These are phyloP conservation scores for Dichomitus squalens DNA, from an alignment of 1,284 basidiomycete species.

Conservation along the genomic window DNA sequence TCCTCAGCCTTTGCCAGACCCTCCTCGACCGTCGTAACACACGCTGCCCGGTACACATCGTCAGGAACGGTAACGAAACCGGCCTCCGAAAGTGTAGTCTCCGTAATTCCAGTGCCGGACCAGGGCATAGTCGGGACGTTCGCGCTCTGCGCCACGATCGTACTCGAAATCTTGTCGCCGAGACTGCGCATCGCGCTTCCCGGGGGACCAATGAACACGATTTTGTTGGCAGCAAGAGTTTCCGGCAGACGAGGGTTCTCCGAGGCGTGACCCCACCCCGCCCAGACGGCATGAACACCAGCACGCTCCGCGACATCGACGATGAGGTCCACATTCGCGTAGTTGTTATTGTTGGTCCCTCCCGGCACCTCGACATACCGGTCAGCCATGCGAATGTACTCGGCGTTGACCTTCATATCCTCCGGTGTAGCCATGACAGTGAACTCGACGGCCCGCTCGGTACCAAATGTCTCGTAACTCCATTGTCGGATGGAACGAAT, in stretches of 20 bases:
- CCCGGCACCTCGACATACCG: conserved; percentile 99
- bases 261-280: conserved; percentile 99
- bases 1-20: conserved; percentile 83
- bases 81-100: conserved; percentile 84
- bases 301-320: conserved; percentile 97
- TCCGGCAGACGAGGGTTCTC: conserved; percentile 99
- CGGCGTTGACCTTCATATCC: conserved; percentile 98
- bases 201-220: conserved; percentile 99
- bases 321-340: conserved; percentile 99
- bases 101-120: conserved; percentile 94
- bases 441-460: conserved; percentile 96
- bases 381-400: conserved; percentile 99
- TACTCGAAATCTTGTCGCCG: conserved; percentile 99
- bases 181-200: conserved; percentile 99
- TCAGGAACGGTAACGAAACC: conserved; percentile 97
- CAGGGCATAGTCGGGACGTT: conserved; percentile 99
- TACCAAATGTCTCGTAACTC: conserved; percentile 99
- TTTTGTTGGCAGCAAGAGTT: conserved; percentile 89
- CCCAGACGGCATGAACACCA: conserved; percentile 99
- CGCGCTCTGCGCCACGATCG: conserved; percentile 97
- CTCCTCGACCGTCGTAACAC: conserved; percentile 89
- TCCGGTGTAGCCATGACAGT: conserved; percentile 99
- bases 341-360: conserved; percentile 99
- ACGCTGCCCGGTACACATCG: conserved; percentile 88
- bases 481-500: conserved; percentile 99